phyloP scores from a whole-genome alignment of 2,329 filamentous ascomycete genomes.

The Xylaria hypoxylon region DNA sequence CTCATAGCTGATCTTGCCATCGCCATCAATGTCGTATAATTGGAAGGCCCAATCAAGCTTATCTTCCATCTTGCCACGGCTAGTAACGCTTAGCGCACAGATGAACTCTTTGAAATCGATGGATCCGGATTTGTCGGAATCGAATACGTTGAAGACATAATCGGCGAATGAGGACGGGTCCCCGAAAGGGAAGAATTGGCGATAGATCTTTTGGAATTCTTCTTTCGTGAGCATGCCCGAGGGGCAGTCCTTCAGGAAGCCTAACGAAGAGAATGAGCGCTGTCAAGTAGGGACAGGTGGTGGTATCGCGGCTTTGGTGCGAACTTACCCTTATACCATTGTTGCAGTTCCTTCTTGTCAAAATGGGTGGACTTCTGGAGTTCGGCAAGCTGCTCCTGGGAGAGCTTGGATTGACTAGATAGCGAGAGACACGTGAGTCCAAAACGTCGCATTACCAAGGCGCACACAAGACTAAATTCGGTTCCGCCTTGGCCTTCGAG shows the following conservation, averaged over 20 bases:
- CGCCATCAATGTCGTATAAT: conserved; percentile 98
- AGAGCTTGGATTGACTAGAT: conserved; percentile 99
- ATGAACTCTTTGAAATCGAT: conserved; percentile 99
- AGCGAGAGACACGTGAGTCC: conserved; percentile 29
- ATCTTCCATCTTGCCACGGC: conserved; percentile 98
- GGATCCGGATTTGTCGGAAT: conserved; percentile 94
- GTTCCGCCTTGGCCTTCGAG: neutral
- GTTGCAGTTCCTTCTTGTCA: conserved; percentile 99
- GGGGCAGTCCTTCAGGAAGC: conserved; percentile 98
- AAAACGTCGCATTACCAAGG: conserved; percentile 5
- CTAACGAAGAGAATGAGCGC: conserved; percentile 59
- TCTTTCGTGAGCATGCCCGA: conserved; percentile 97
- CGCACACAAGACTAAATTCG: neutral
- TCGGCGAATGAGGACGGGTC: conserved; percentile 98
- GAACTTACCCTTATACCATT: conserved; percentile 97
- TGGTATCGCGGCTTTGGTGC: neutral
- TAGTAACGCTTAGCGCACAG: conserved; percentile 95
- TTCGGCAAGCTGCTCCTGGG: conserved; percentile 93
- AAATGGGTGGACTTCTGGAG: conserved; percentile 98
- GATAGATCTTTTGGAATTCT: conserved; percentile 99
- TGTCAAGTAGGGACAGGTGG: neutral
- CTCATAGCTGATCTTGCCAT: conserved; percentile 98
- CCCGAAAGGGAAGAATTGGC: conserved; percentile 98
- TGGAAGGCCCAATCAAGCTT: conserved; percentile 99
- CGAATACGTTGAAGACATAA: conserved; percentile 99